Percentiles rank a stretch among this genome's conserved stretches.
phyloP scores from a whole-genome alignment of 805 yeast species.

The Metschnikowia gelsemii region DNA sequence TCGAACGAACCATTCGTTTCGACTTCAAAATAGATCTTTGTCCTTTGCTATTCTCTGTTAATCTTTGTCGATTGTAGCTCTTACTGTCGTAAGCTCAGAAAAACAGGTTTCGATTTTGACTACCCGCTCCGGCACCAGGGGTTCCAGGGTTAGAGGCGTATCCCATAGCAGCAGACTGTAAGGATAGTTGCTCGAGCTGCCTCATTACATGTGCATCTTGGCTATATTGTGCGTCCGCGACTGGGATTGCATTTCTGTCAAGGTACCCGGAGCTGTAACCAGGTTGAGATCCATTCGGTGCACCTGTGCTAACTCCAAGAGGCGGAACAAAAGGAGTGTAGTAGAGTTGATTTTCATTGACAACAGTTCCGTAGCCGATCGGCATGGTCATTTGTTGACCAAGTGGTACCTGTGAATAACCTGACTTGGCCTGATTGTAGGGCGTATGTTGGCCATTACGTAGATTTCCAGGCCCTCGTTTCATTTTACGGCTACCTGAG shows the following conservation, averaged over 20 bases:
- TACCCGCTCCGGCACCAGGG: conserved; percentile 22
- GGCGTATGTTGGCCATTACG: conserved; percentile 4
- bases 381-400: conserved; percentile 4
- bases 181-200: conserved; percentile 46
- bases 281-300: not conserved
- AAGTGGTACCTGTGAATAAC: not conserved
- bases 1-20: too few relatives aligned
- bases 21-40: too few relatives aligned
- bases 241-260: not conserved
- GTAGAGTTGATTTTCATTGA: not conserved
- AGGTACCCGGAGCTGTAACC: conserved; percentile 1
- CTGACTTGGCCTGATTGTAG: not conserved
- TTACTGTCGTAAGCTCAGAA: not conserved
- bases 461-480: conserved; percentile 15
- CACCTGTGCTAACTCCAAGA: not conserved
- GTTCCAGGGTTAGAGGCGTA: conserved; percentile 46
- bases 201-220: conserved; percentile 37
- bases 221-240: not conserved
- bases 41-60: too few relatives aligned
- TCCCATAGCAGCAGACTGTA: conserved; percentile 48
- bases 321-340: conserved; percentile 2
- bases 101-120: conserved; percentile 7
- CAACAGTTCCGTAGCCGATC: conserved; percentile 1
- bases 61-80: too few relatives aligned
- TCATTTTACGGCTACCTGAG: conserved; percentile 27